A percentile compares a stretch with the other conserved stretches of the same genome.
These are phyloP conservation scores for Ambrosia hybrid DNA, from an alignment of 140 eudicot genomes.

Conservation along the genomic window DNA sequence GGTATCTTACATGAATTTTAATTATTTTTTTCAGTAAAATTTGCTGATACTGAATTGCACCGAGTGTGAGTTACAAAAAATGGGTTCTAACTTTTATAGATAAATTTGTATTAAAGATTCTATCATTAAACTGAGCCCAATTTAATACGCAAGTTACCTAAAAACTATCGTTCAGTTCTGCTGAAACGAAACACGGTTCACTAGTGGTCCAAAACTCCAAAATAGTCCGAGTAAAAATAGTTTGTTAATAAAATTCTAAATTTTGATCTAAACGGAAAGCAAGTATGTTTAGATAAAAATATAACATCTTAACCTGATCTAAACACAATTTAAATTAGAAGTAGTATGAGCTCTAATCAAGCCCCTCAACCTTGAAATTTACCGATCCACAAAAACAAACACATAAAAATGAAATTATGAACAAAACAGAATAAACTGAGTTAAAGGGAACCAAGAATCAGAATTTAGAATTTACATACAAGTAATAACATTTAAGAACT, in stretches of 20 bases:
- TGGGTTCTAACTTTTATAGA: not conserved
- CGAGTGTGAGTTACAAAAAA: not conserved
- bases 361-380: not conserved
- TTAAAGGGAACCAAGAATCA: conserved; percentile 11
- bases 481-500: not conserved
- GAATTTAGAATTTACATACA: not conserved
- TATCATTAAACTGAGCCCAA: not conserved
- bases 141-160: not conserved
- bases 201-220: not conserved
- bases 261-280: not conserved
- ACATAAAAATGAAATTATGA: not conserved
- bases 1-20: not conserved
- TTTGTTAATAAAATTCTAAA: not conserved
- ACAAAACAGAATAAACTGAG: not conserved
- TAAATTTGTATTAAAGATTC: not conserved
- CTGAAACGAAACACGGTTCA: conserved; percentile 1
- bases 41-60: not conserved
- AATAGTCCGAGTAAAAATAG: conserved; percentile 7
- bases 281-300: not conserved
- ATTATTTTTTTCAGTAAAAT: not conserved
- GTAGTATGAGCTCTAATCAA: not conserved
- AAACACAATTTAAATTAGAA: not conserved
- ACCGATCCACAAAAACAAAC: not conserved
- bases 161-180: conserved; percentile 3
- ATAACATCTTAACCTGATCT: not conserved